These are phyloP conservation scores for Toxoplasma gondii DNA, from an alignment of 169 alveolate species.

Conservation along the genomic window DNA sequence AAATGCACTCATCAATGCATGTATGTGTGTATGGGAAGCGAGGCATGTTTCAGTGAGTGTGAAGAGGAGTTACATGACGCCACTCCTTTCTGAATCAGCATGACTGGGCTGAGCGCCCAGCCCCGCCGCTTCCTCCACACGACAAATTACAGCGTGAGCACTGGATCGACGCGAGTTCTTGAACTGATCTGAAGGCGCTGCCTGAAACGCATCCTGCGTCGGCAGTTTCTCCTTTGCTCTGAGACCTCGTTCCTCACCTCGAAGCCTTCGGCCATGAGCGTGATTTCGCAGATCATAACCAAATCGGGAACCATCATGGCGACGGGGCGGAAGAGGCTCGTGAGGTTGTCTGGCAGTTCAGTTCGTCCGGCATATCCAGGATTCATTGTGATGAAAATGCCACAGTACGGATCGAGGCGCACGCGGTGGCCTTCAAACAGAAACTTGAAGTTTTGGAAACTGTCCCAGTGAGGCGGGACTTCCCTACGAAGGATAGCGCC, in stretches of 20 bases:
- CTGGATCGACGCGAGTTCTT: too few species aligned
- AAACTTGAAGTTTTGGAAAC: slow-evolving; percentile 80
- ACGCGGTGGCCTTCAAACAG: slow-evolving; percentile 92
- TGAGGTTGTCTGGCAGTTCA: slow-evolving; percentile 96
- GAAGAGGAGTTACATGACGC: background rate
- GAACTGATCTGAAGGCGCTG: too few species aligned
- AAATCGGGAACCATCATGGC: slow-evolving; percentile 97
- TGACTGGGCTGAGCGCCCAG: background rate
- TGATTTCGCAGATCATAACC: slow-evolving; percentile 94
- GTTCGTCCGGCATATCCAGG: slow-evolving; percentile 97
- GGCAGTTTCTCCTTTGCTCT: too few species aligned
- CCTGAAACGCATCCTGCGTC: too few species aligned
- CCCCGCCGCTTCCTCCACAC: too few species aligned
- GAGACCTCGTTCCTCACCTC: slow-evolving; percentile 71
- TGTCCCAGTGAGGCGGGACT: slow-evolving; percentile 67
- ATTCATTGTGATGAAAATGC: slow-evolving; percentile 96
- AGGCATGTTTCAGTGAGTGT: too few species aligned
- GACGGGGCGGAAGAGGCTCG: slow-evolving; percentile 95
- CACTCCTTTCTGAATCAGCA: background rate
- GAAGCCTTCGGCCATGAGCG: slow-evolving; percentile 97
- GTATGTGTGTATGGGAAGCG: too few species aligned
- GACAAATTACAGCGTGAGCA: too few species aligned
- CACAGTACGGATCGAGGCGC: slow-evolving; percentile 93
- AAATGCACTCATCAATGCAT: background rate
- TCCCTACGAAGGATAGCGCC: slow-evolving; percentile 28